Conservation (phyloP, 1,284 basidiomycete species). For the Cryptococcus deneoformans region DNA sequence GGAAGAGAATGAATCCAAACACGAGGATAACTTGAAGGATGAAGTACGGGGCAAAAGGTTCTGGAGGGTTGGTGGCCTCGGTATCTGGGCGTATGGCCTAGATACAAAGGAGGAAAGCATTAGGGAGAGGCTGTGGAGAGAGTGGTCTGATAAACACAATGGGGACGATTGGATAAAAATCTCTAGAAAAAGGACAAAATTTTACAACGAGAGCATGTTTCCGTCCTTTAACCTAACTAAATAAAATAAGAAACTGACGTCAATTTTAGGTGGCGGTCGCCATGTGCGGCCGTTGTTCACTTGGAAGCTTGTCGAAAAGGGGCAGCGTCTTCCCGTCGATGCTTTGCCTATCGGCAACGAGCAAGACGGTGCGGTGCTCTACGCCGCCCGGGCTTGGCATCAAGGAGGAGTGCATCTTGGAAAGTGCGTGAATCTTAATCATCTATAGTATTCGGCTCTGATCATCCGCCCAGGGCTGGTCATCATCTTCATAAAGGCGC, state of each 20-base stretch:
- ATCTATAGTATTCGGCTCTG: not conserved
- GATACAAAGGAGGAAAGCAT: slow-evolving; percentile 24
- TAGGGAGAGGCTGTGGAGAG: slow-evolving; percentile 30
- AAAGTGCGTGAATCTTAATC: slow-evolving; percentile 30
- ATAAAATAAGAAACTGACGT: not conserved
- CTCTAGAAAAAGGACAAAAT: slow-evolving; percentile 60
- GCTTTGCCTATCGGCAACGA: slow-evolving; percentile 46
- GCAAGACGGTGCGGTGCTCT: slow-evolving; percentile 36
- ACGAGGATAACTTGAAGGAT: slow-evolving; percentile 27
- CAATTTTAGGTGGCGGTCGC: not conserved
- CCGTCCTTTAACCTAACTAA: not conserved
- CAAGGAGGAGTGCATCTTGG: slow-evolving; percentile 45
- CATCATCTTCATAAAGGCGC: slow-evolving; percentile 35
- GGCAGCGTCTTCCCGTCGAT: slow-evolving; percentile 34
- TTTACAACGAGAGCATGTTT: slow-evolving; percentile 26
- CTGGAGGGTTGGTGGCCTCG: slow-evolving; percentile 40
- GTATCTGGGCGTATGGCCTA: slow-evolving; percentile 30
- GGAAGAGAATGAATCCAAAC: slow-evolving; percentile 20
- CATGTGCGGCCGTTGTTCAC: slow-evolving; percentile 33
- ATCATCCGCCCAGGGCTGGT: slow-evolving; percentile 23
- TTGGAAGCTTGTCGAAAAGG: slow-evolving; percentile 43
- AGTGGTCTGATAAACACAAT: slow-evolving; percentile 26
- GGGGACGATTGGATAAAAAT: slow-evolving; percentile 61
- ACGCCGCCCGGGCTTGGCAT: slow-evolving; percentile 41
- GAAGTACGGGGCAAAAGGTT: slow-evolving; percentile 37